A percentile compares a stretch with the other conserved stretches of the same genome.
Evolutionary conservation across 768 basidiomycete species (phyloP).

Genomic region (Boletellus ananas): DNA sequence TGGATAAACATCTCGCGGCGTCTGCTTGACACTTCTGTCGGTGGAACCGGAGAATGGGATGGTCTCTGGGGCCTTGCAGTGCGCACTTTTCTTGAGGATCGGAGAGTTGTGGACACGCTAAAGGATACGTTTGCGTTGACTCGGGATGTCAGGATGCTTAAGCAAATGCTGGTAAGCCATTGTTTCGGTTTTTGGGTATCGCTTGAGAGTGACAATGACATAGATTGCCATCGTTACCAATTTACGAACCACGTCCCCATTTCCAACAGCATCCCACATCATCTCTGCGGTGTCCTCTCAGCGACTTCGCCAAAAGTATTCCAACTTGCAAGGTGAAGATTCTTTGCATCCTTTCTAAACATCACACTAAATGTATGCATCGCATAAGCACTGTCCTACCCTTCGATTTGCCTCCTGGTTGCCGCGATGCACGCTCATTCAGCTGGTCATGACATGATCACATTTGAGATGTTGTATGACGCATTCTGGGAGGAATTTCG

Average conservation of each 20-base stretch:
- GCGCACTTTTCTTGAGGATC: constrained; percentile 52
- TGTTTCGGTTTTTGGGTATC: constrained; percentile 1
- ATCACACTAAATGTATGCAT: not conserved
- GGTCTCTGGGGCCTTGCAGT: constrained; percentile 55
- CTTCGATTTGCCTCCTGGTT: constrained; percentile 77
- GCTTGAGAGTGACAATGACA: constrained; percentile 6
- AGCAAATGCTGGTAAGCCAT: constrained; percentile 55
- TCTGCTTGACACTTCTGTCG: constrained; percentile 36
- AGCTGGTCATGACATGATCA: constrained; percentile 75
- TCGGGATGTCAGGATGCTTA: constrained; percentile 56
- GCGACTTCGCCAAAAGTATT: constrained; percentile 51
- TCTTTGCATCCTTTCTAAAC: not conserved
- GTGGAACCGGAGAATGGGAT: constrained; percentile 49
- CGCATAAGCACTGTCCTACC: constrained; percentile 65
- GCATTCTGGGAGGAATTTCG: constrained; percentile 73
- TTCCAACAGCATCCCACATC: constrained; percentile 47
- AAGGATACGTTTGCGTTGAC: constrained; percentile 60
- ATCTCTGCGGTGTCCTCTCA: constrained; percentile 44
- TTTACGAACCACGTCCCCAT: constrained; percentile 50
- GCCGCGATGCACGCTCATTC: constrained; percentile 76
- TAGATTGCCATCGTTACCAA: constrained; percentile 45
- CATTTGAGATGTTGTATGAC: constrained; percentile 89
- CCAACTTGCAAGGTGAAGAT: constrained; percentile 50
- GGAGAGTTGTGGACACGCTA: constrained; percentile 41
- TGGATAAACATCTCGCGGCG: constrained; percentile 51